Evolutionary conservation across 768 basidiomycete genomes (phyloP).

Genomic region (Mycena polygramma): DNA sequence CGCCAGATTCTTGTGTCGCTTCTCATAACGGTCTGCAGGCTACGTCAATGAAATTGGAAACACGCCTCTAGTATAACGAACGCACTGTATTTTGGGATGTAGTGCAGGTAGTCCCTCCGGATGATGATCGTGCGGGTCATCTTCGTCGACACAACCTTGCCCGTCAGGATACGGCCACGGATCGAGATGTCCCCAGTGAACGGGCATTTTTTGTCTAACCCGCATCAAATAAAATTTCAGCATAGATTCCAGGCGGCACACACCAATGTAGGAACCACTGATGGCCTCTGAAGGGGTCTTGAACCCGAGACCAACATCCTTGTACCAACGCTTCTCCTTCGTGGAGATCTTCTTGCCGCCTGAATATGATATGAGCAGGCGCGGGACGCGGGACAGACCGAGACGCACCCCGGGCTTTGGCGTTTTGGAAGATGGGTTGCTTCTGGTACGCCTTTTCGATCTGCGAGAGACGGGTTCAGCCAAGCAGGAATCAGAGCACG

Average conservation of each 20-base stretch:
- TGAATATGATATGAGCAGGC: conserved; percentile 42
- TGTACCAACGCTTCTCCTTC: conserved; percentile 98
- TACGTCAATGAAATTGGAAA: conserved; percentile 10
- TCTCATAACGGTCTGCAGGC: conserved; percentile 92
- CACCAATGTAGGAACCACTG: conserved; percentile 96
- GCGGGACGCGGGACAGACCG: conserved; percentile 24
- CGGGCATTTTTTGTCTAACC: conserved; percentile 98
- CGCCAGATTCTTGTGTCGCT: conserved; percentile 98
- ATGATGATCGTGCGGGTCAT: conserved; percentile 99
- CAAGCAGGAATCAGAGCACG: not conserved
- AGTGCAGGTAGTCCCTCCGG: conserved; percentile 94
- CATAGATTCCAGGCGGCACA: conserved; percentile 47
- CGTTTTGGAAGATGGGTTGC: conserved; percentile 98
- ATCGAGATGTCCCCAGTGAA: conserved; percentile 98
- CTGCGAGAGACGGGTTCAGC: conserved; percentile 53
- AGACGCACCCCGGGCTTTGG: conserved; percentile 90
- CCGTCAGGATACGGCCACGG: conserved; percentile 98
- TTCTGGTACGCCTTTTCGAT: conserved; percentile 99
- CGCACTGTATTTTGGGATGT: conserved; percentile 98
- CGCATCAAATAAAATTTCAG: not conserved
- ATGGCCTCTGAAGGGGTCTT: conserved; percentile 98
- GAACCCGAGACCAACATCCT: conserved; percentile 97
- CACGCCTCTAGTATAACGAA: conserved; percentile 35
- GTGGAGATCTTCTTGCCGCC: conserved; percentile 93
- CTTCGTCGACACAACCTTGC: conserved; percentile 98